A percentile compares a stretch with the other conserved stretches of the same genome.
Conservation (phyloP, 78 protist genomes). For the Tieghemostelium lacteum region DNA sequence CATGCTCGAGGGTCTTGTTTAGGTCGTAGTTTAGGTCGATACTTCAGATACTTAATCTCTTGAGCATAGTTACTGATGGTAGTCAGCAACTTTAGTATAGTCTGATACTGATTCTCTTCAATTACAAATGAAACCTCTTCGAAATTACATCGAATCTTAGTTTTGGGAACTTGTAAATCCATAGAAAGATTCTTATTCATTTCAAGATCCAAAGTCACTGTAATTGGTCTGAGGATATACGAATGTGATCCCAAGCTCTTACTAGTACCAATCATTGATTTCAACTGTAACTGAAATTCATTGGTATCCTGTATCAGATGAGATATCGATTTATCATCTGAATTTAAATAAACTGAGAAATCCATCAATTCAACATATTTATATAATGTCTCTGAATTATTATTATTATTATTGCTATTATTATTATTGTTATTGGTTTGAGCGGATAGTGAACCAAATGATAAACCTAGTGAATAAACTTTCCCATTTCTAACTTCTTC, state of each 20-base stretch:
- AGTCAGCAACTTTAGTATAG: slow-evolving; percentile 41
- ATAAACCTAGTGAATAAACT: slow-evolving; percentile 53
- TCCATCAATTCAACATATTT: slow-evolving; percentile 50
- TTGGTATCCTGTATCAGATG: background rate
- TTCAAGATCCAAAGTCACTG: slow-evolving; percentile 40
- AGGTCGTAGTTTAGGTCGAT: slow-evolving; percentile 61
- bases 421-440: background rate
- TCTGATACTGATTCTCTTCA: slow-evolving; percentile 70
- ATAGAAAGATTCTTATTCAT: slow-evolving; percentile 49
- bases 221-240: slow-evolving; percentile 51
- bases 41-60: slow-evolving; percentile 65
- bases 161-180: slow-evolving; percentile 47
- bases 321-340: background rate
- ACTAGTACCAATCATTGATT: slow-evolving; percentile 17
- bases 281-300: background rate
- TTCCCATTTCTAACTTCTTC: slow-evolving; percentile 55
- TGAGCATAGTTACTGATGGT: slow-evolving; percentile 68
- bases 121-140: slow-evolving; percentile 55
- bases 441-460: slow-evolving; percentile 68
- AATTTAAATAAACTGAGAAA: slow-evolving; percentile 50
- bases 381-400: slow-evolving; percentile 8
- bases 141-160: slow-evolving; percentile 43
- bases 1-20: slow-evolving; percentile 70
- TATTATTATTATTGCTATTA: background rate
- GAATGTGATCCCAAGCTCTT: background rate